Conservation (phyloP, 768 basidiomycete genomes). For the Kondoa subrosea region DNA sequence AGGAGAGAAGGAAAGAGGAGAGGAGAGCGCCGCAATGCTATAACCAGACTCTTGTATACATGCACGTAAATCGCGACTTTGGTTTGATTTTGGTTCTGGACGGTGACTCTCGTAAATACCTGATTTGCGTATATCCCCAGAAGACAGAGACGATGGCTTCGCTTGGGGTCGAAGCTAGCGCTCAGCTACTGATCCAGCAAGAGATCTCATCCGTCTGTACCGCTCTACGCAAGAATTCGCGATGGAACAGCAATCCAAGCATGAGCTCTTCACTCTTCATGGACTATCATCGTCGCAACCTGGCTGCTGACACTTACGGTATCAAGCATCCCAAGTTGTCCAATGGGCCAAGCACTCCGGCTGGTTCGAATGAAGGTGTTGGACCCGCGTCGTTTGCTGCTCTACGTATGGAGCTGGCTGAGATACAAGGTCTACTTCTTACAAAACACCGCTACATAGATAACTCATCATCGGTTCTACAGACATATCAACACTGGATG, state of each 20-base stretch:
- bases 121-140: too few species aligned
- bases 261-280: background rate
- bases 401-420: conserved; percentile 55
- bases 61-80: too few species aligned
- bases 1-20: background rate
- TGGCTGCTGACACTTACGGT: background rate
- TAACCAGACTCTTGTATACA: too few species aligned
- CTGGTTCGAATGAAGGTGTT: conserved; percentile 1
- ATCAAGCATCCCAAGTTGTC: conserved; percentile 21
- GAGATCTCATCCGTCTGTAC: background rate
- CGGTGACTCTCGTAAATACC: too few species aligned
- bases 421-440: conserved; percentile 37
- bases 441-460: conserved; percentile 8
- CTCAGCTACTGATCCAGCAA: background rate
- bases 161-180: background rate
- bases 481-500: conserved; percentile 27
- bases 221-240: background rate
- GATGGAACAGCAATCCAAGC: background rate
- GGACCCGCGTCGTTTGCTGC: conserved; percentile 68
- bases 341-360: conserved; percentile 21
- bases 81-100: too few species aligned
- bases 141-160: background rate
- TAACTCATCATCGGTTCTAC: background rate
- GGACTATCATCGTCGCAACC: background rate
- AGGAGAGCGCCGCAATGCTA: too few species aligned